Conservation (phyloP, 768 basidiomycete genomes). For the Mycena galericulata region DNA sequence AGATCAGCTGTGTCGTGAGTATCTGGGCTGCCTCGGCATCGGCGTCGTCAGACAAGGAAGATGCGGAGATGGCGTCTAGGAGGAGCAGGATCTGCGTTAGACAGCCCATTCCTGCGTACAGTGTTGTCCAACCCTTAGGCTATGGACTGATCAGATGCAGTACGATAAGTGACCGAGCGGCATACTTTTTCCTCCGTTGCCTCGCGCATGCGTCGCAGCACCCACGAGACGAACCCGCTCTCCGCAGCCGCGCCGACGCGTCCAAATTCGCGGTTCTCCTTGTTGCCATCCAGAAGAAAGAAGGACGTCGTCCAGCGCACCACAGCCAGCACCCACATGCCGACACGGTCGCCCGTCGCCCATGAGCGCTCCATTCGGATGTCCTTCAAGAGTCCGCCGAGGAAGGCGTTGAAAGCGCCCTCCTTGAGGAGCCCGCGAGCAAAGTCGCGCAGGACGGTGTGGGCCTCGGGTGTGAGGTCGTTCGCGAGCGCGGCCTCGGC, state of each 20-base stretch:
- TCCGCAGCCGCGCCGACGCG: slow-evolving; percentile 89
- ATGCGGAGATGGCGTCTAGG: slow-evolving; percentile 81
- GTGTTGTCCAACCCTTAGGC: slow-evolving; percentile 95
- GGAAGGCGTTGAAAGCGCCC: slow-evolving; percentile 74
- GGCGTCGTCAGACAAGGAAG: slow-evolving; percentile 25
- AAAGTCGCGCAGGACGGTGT: slow-evolving; percentile 71
- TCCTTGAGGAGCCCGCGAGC: slow-evolving; percentile 81
- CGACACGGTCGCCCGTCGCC: slow-evolving; percentile 84
- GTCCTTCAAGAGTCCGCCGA: slow-evolving; percentile 87
- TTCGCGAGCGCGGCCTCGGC: slow-evolving; percentile 80
- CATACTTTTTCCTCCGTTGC: slow-evolving; percentile 92
- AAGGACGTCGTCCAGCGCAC: slow-evolving; percentile 94
- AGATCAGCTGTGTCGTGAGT: slow-evolving; percentile 91
- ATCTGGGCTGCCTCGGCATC: slow-evolving; percentile 78
- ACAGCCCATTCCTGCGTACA: slow-evolving; percentile 95
- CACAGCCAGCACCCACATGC: slow-evolving; percentile 82
- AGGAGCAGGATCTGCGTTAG: slow-evolving; percentile 92
- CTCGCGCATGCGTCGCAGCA: slow-evolving; percentile 87
- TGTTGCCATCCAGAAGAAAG: slow-evolving; percentile 71
- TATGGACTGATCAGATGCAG: slow-evolving; percentile 44
- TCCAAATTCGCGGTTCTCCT: slow-evolving; percentile 72
- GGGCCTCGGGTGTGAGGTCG: slow-evolving; percentile 74
- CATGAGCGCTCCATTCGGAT: slow-evolving; percentile 94
- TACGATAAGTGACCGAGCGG: slow-evolving; percentile 17
- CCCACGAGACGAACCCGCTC: slow-evolving; percentile 90